Evolutionary conservation across 1,139 yeast genomes (phyloP).

Genomic region (Hanseniaspora uvarum): DNA sequence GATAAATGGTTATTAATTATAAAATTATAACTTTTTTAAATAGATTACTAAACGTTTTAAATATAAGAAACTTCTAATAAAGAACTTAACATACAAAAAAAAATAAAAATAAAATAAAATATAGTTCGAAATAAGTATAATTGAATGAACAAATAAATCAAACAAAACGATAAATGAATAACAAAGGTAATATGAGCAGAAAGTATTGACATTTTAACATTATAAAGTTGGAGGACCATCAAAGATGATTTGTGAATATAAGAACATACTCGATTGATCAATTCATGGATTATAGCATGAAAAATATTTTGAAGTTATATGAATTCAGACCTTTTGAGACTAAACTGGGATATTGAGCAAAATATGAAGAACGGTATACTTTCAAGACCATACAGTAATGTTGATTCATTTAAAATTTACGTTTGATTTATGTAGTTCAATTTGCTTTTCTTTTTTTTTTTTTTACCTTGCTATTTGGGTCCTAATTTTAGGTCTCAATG

Average conservation of each 20-base stretch:
- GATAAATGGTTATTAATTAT: conserved; percentile 44
- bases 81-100: conserved; percentile 17
- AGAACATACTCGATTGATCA: too few species aligned
- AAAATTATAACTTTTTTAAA: conserved; percentile 13
- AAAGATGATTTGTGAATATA: too few species aligned
- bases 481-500: too few species aligned
- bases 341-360: too few species aligned
- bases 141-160: not conserved
- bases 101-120: not conserved
- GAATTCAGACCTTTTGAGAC: too few species aligned
- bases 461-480: not conserved
- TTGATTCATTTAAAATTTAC: not conserved
- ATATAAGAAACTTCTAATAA: conserved; percentile 15
- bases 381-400: too few species aligned
- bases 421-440: not conserved
- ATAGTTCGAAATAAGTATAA: not conserved
- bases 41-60: conserved; percentile 15
- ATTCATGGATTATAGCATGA: too few species aligned
- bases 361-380: not conserved
- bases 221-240: too few species aligned
- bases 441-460: not conserved
- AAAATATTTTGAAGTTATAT: too few species aligned
- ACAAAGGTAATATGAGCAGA: not conserved
- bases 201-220: too few species aligned
- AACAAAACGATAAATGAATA: too few species aligned